Evolutionary conservation across 768 basidiomycete species (phyloP), one percentile per base, ranked within the genome.

Genomic region (Suillus luteus): DNA sequence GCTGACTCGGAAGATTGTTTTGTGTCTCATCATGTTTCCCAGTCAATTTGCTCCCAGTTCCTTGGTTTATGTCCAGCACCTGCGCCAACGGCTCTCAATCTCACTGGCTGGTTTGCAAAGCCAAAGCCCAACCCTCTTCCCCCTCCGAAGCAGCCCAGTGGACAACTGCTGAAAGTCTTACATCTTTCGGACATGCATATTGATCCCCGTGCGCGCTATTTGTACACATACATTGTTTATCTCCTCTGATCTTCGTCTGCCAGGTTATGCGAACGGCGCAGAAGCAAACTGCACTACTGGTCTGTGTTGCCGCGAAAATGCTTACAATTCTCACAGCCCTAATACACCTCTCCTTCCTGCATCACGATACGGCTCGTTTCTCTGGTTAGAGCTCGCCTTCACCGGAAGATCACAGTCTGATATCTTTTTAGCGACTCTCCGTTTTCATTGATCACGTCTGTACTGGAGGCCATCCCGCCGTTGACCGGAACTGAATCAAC

Each of bases 101-200:
- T 87, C 40, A 86, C 83, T 1, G 77, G 76, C 14, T 92, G 90
- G 87, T 93, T 92, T 74, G 78, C 83, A 35, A 92, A 90, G 73
- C 88, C 90, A 3, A 93, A 92, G 71, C 91, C 91, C 1, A 81
- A 82, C 35, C 86, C 86, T 5, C 80, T 87, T 14, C 89, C 88
- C n/a, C 65, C 78, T 10, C 79, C 80, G 0, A 88, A 81, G 72
- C 79, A 80, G 71, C 81, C 83, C 17, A 89, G 85, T 51, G 90
- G 90, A 14, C 74, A 89, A 68, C 80, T 85, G 43, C 76, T 91
- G 49, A 91, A 90, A 71, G 86, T 92, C 0, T 74, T 93, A 63
- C 91, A 92, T 71, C 62, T 93, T n/a, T 90, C 89, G 1, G 91
- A 92, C 69, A 79, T 90, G 62, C 91, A 92, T 72, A 75, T 93